A percentile compares a stretch with the other conserved stretches of the same genome.
These are phyloP conservation scores for Saccharomyces hybrid DNA, from an alignment of 1,139 yeast species.

Conservation along the genomic window DNA sequence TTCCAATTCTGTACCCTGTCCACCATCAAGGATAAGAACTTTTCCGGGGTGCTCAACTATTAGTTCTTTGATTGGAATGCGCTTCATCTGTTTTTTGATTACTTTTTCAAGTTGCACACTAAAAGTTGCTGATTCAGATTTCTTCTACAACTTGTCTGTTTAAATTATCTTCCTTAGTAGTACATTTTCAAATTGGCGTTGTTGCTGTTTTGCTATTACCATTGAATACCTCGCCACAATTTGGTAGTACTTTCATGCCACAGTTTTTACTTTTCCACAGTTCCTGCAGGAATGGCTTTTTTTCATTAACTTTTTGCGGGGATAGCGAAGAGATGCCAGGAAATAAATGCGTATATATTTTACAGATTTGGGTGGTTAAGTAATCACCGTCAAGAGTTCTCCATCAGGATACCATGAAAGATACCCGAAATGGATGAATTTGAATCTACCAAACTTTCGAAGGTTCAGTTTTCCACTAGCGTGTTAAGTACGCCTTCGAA, in stretches of 20 bases:
- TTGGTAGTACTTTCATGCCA: background rate
- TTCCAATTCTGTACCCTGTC: slow-evolving; percentile 40
- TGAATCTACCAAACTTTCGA: background rate
- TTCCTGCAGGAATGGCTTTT: background rate
- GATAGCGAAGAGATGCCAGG: background rate
- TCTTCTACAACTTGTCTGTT: background rate
- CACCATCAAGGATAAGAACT: slow-evolving; percentile 37
- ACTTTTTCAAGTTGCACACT: background rate
- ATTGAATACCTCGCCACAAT: background rate
- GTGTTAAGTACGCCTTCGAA: background rate
- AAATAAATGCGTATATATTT: background rate
- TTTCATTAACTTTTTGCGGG: background rate
- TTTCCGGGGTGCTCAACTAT: slow-evolving; percentile 7
- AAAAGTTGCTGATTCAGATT: background rate
- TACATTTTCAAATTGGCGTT: background rate
- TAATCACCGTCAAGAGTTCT: background rate
- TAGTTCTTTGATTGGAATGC: background rate
- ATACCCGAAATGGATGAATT: background rate
- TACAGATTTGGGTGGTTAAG: background rate
- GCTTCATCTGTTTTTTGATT: background rate
- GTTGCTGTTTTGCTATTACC: background rate
- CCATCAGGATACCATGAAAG: background rate
- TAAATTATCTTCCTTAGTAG: background rate
- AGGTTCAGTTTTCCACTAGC: background rate
- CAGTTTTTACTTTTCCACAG: background rate